Evolutionary conservation across 768 basidiomycete genomes (phyloP).

Genomic region (Suillus bovinus): DNA sequence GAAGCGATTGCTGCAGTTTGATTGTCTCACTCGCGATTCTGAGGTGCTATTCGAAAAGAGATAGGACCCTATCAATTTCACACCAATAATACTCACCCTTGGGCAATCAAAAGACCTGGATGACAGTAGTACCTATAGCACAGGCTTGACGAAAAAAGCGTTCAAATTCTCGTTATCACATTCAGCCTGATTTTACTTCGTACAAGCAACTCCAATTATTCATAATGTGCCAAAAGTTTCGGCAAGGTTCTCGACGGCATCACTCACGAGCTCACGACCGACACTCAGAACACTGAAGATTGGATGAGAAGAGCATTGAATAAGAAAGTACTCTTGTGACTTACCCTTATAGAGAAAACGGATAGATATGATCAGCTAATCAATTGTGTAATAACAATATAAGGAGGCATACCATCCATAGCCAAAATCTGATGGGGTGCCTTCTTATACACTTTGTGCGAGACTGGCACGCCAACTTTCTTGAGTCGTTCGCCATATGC

Average conservation of each 20-base stretch:
- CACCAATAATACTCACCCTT: too few relatives aligned
- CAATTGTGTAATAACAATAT: not conserved
- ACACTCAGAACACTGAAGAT: conserved; percentile 36
- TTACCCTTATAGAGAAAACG: conserved; percentile 21
- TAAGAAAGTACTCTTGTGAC: conserved; percentile 7
- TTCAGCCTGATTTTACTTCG: not conserved
- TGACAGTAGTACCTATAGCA: not conserved
- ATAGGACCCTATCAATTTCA: not conserved
- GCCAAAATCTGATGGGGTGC: conserved; percentile 75
- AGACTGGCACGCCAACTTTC: conserved; percentile 52
- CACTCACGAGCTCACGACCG: conserved; percentile 38
- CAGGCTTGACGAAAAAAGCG: not conserved
- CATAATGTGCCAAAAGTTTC: conserved; percentile 29
- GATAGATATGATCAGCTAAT: conserved; percentile 1
- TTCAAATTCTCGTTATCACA: not conserved
- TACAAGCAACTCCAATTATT: not conserved
- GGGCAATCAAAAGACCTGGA: not conserved
- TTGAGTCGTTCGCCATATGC: conserved; percentile 61
- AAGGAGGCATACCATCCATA: conserved; percentile 60
- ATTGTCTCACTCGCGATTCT: not conserved
- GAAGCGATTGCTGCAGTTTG: conserved; percentile 58
- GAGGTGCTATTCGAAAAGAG: not conserved
- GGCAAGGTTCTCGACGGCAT: conserved; percentile 37
- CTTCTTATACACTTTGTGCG: conserved; percentile 57
- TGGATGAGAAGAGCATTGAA: conserved; percentile 14